Evolutionary conservation across 805 yeast genomes (phyloP).

Genomic region (Starmerella stellata): DNA sequence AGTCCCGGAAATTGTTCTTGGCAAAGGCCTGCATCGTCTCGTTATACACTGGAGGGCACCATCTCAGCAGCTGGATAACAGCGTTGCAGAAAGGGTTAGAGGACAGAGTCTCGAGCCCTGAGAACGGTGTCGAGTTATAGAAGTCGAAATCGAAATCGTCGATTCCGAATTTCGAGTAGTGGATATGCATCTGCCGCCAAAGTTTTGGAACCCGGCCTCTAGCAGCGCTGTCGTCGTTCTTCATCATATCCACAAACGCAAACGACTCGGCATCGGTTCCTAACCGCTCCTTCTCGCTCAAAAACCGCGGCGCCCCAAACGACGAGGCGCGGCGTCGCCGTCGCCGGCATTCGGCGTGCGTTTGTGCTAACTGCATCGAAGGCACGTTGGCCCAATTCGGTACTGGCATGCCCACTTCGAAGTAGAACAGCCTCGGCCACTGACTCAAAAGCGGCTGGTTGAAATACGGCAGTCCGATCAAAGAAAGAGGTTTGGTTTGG

Average conservation of each 20-base stretch:
- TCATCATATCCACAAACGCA: constrained; percentile 7
- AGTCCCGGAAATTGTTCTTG: constrained; percentile 25
- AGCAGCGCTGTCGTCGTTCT: constrained; percentile 7
- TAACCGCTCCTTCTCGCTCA: constrained; percentile 35
- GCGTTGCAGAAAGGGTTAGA: constrained; percentile 66
- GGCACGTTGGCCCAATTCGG: constrained; percentile 14
- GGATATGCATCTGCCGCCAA: constrained; percentile 53
- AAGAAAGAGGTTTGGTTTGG: constrained; percentile 35
- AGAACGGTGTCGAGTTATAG: constrained; percentile 52
- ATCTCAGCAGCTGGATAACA: constrained; percentile 59
- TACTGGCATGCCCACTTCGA: constrained; percentile 47
- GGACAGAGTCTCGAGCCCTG: constrained; percentile 81
- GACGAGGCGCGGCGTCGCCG: constrained; percentile 19
- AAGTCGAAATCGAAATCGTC: constrained; percentile 82
- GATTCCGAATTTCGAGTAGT: constrained; percentile 79
- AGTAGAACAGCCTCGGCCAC: constrained; percentile 42
- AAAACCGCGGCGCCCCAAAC: constrained; percentile 27
- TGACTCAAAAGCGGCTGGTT: constrained; percentile 58
- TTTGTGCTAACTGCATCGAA: constrained; percentile 3
- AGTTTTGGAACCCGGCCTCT: constrained; percentile 46
- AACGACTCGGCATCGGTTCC: constrained; percentile 14
- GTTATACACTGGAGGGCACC: constrained; percentile 56
- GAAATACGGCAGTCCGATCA: constrained; percentile 77
- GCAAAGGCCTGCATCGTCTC: constrained; percentile 39
- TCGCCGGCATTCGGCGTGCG: constrained; percentile 3